Conservation (phyloP, 2,329 filamentous ascomycete genomes). For the Byssothecium circinans region DNA sequence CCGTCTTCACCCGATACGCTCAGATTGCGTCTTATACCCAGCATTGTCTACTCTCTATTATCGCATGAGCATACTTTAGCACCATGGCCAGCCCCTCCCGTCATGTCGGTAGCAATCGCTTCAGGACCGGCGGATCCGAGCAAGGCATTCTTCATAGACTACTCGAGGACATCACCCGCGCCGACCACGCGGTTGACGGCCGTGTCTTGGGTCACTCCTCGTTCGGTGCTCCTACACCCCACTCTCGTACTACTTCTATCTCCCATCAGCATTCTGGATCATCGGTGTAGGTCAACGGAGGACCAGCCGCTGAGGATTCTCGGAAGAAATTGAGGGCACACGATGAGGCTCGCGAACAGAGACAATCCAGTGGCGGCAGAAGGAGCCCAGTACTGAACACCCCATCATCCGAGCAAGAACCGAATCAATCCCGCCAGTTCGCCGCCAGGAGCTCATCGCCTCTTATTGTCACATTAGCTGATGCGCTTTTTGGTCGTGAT, state of each 20-base stretch:
- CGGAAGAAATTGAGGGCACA: constrained; percentile 25
- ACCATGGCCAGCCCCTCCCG: constrained; percentile 30
- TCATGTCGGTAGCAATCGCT: constrained; percentile 7
- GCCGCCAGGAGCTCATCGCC: background rate
- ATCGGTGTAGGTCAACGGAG: constrained; percentile 25
- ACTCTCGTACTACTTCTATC: background rate
- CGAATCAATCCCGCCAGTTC: constrained; percentile 1
- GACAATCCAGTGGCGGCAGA: background rate
- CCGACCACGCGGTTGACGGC: background rate
- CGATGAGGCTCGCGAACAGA: constrained; percentile 25
- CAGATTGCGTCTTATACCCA: constrained; percentile 19
- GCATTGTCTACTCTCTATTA: constrained; percentile 19
- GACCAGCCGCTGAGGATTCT: constrained; percentile 23
- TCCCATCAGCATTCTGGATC: background rate
- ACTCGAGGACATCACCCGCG: constrained; percentile 29
- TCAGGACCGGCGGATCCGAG: constrained; percentile 14
- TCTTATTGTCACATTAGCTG: constrained; percentile 20
- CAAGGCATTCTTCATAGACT: constrained; percentile 27
- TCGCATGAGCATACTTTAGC: constrained; percentile 19
- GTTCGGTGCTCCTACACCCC: background rate
- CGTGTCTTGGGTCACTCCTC: background rate
- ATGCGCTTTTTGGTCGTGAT: constrained; percentile 14
- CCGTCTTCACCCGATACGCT: constrained; percentile 8
- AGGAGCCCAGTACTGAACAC: constrained; percentile 1
- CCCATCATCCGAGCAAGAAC: background rate